A percentile compares a stretch with the other conserved stretches of the same genome.
phyloP scores from a whole-genome alignment of 306 rosid species.

The Urtica urens region DNA sequence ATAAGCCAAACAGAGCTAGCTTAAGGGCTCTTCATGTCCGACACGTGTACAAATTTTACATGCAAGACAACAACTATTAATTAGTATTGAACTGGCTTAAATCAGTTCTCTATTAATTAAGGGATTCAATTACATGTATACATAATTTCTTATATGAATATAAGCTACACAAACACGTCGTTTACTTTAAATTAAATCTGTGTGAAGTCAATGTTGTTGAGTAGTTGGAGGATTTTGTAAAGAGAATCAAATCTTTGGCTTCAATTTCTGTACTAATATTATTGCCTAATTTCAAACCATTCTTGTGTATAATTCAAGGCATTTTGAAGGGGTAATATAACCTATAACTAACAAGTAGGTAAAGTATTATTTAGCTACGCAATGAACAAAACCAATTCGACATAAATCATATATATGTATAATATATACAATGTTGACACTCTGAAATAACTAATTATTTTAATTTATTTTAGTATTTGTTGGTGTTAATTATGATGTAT shows the following conservation, averaged over 20 bases:
- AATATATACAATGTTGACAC: slow-evolving; percentile 15
- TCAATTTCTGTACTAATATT: neutral
- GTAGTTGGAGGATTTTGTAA: slow-evolving; percentile 13
- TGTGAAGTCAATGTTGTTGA: slow-evolving; percentile 20
- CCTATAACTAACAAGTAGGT: too few relatives aligned
- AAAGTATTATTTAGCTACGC: slow-evolving; percentile 1
- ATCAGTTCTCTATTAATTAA: neutral
- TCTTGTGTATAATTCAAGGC: too few relatives aligned
- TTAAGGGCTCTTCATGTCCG: slow-evolving; percentile 22
- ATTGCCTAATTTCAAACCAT: too few relatives aligned
- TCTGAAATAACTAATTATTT: neutral
- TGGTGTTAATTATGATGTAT: slow-evolving; percentile 8
- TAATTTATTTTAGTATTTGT: neutral
- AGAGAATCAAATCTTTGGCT: slow-evolving; percentile 1
- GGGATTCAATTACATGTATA: neutral
- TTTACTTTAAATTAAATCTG: neutral
- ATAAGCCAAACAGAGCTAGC: slow-evolving; percentile 18
- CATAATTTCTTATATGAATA: neutral
- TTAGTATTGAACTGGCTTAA: slow-evolving; percentile 5
- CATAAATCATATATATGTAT: neutral
- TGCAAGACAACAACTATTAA: neutral
- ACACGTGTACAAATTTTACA: slow-evolving; percentile 21
- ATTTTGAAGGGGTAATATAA: neutral
- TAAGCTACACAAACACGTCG: neutral
- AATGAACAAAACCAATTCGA: too few relatives aligned